Evolutionary conservation across 2,329 filamentous ascomycete genomes (phyloP).

Genomic region (Colletotrichum orchidophilum): DNA sequence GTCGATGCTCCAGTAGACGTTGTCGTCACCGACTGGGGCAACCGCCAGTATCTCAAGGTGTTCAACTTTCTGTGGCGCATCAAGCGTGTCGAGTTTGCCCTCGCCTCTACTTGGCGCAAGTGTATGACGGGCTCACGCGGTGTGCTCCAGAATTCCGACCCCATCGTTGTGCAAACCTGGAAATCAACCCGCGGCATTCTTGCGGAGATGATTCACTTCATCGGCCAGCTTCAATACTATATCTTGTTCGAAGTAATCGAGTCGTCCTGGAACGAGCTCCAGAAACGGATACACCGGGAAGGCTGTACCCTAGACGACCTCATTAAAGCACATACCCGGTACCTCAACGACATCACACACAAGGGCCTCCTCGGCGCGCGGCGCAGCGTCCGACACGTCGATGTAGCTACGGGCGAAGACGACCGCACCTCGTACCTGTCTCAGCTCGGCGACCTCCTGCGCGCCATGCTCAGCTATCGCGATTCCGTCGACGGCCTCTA

Average conservation of each 20-base stretch:
- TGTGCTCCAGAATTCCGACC: constrained; percentile 81
- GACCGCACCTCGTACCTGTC: constrained; percentile 83
- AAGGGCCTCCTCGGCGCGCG: constrained; percentile 90
- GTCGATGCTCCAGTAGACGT: constrained; percentile 97
- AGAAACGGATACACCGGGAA: constrained; percentile 82
- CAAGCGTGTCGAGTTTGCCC: constrained; percentile 95
- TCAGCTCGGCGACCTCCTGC: constrained; percentile 91
- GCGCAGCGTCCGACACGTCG: constrained; percentile 51
- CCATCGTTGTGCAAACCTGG: constrained; percentile 80
- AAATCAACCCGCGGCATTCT: constrained; percentile 88
- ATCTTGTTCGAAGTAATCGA: constrained; percentile 99
- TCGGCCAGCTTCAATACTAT: constrained; percentile 97
- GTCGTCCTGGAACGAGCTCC: constrained; percentile 90
- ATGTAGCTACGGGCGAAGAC: constrained; percentile 62
- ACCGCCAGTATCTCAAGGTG: constrained; percentile 95
- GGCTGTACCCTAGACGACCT: constrained; percentile 94
- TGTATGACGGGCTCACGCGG: constrained; percentile 95
- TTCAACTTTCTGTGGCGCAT: constrained; percentile 99
- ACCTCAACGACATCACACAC: constrained; percentile 93
- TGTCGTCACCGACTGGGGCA: constrained; percentile 94
- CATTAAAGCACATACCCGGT: constrained; percentile 89
- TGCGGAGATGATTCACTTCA: constrained; percentile 98
- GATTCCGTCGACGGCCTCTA: constrained; percentile 95
- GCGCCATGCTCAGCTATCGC: constrained; percentile 92
- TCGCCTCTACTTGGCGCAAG: constrained; percentile 90